Conservation (phyloP, 2,329 filamentous ascomycete species). For the Plenodomus tracheiphilus region DNA sequence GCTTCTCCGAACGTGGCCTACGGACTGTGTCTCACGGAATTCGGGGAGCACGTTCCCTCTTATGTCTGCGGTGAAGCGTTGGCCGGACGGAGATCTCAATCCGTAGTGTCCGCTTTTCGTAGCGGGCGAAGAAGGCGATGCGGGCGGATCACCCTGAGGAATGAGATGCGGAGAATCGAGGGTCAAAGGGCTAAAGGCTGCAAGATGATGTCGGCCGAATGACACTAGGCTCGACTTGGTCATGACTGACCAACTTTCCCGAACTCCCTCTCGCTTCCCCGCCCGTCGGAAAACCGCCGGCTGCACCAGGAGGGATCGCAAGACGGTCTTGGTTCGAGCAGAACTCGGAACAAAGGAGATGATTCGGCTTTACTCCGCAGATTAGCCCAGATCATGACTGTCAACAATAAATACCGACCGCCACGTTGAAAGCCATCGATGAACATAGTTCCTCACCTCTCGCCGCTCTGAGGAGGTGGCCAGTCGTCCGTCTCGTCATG, state of each 20-base stretch:
- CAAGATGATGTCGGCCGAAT: constrained; percentile 22
- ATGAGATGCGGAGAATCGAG: constrained; percentile 25
- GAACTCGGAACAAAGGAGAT: constrained; percentile 24
- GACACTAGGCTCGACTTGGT: constrained; percentile 6
- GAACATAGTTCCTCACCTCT: too few species aligned
- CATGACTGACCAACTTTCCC: constrained; percentile 10
- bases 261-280: constrained; percentile 8
- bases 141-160: constrained; percentile 14
- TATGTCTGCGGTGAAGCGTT: constrained; percentile 20
- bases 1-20: constrained; percentile 12
- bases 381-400: too few species aligned
- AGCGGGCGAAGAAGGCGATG: constrained; percentile 8
- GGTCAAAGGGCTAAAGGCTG: constrained; percentile 11
- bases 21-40: constrained; percentile 11
- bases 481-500: too few species aligned
- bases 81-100: constrained; percentile 11
- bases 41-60: constrained; percentile 26
- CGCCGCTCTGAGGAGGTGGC: too few species aligned
- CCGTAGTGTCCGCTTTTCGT: constrained; percentile 8
- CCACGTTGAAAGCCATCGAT: too few species aligned
- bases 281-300: constrained; percentile 25
- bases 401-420: too few species aligned
- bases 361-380: constrained; percentile 13
- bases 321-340: constrained; percentile 22
- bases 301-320: constrained; percentile 1